Evolutionary conservation across 1,139 yeast species (phyloP).

Genomic region (Pichia sp.): DNA sequence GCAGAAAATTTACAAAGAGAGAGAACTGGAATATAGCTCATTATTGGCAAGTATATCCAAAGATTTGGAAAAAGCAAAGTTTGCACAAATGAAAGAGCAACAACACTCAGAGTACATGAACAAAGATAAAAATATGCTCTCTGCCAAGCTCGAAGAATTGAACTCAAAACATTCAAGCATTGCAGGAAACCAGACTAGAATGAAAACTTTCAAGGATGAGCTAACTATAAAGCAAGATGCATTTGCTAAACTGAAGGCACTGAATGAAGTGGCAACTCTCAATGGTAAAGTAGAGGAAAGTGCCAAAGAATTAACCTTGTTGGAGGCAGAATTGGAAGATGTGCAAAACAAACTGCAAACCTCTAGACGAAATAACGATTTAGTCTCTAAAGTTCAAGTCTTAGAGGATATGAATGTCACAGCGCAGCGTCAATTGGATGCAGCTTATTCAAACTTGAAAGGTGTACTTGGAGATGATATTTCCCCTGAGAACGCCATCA

Average conservation of each 20-base stretch:
- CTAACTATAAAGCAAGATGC: constrained; percentile 31
- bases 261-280: constrained; percentile 33
- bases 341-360: constrained; percentile 43
- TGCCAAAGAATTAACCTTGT: neutral
- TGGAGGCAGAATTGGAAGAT: constrained; percentile 35
- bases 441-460: no score
- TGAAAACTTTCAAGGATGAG: constrained; percentile 29
- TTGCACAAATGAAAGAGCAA: constrained; percentile 33
- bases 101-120: constrained; percentile 35
- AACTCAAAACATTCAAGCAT: constrained; percentile 33
- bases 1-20: constrained; percentile 7
- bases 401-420: constrained; percentile 1
- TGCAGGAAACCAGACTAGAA: constrained; percentile 33
- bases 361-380: constrained; percentile 53
- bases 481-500: no score
- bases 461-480: no score
- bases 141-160: constrained; percentile 29
- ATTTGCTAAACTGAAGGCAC: constrained; percentile 26
- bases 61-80: constrained; percentile 20
- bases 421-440: no score
- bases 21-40: no score
- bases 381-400: constrained; percentile 40
- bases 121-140: constrained; percentile 31
- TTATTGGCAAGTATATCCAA: neutral
- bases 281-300: constrained; percentile 20